phyloP scores from a whole-genome alignment of 257 asterid genomes.

The Echites panduratus region DNA sequence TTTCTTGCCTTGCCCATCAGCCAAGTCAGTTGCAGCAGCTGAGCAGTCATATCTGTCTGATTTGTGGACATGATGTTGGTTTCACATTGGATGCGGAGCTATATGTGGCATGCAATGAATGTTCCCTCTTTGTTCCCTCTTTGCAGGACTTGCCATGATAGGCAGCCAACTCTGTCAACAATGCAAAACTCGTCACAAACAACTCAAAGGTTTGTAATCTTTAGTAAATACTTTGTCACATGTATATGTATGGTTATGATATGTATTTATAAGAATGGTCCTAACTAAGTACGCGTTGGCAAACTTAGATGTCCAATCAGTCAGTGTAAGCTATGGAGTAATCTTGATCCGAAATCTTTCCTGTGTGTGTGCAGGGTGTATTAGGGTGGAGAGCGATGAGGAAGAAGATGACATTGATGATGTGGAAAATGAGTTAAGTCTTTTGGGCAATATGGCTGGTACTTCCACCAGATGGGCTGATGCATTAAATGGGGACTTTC shows the following conservation, averaged over 20 bases:
- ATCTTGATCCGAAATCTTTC: neutral
- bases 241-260: no score
- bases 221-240: no score
- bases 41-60: conserved; percentile 19
- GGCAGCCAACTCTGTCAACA: conserved; percentile 35
- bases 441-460: neutral
- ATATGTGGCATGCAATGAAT: conserved; percentile 32
- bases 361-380: conserved; percentile 20
- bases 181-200: conserved; percentile 33
- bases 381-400: conserved; percentile 31
- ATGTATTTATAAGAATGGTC: no score
- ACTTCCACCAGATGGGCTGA: neutral
- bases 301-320: no score
- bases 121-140: conserved; percentile 39
- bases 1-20: conserved; percentile 4
- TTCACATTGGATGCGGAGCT: conserved; percentile 26
- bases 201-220: conserved; percentile 23
- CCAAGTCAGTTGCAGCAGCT: conserved; percentile 12
- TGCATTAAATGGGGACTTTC: neutral
- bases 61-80: conserved; percentile 32
- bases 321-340: no score
- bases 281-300: no score
- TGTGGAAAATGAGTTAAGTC: conserved; percentile 27
- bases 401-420: conserved; percentile 34
- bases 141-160: conserved; percentile 36